phyloP scores from a whole-genome alignment of 2,329 filamentous ascomycete genomes.

The Penicillium sp. region DNA sequence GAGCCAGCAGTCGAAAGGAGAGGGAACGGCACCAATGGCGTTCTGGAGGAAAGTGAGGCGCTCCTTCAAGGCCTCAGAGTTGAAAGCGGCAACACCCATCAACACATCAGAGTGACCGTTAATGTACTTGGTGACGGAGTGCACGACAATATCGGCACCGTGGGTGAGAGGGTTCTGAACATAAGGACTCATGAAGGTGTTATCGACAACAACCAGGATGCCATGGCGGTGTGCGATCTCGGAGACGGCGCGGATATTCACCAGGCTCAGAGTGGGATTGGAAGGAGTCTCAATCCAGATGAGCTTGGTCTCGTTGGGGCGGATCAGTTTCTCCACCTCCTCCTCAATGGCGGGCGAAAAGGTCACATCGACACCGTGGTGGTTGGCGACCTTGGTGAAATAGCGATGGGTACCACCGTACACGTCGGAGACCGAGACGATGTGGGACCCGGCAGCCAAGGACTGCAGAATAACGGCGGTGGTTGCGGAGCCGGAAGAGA shows the following conservation, averaged over 20 bases:
- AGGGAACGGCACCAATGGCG: constrained; percentile 92
- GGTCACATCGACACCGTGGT: constrained; percentile 90
- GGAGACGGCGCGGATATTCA: constrained; percentile 87
- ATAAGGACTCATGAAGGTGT: constrained; percentile 96
- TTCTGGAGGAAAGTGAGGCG: constrained; percentile 92
- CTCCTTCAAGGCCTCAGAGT: constrained; percentile 74
- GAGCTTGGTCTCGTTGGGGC: constrained; percentile 76
- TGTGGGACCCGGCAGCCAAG: constrained; percentile 84
- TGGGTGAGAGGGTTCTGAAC: constrained; percentile 94
- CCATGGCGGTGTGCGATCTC: constrained; percentile 81
- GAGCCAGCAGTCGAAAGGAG: constrained; percentile 95
- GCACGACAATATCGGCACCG: constrained; percentile 94
- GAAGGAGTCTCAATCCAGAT: constrained; percentile 97
- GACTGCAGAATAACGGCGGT: constrained; percentile 93
- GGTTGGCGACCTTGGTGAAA: constrained; percentile 95
- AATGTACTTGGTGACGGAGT: constrained; percentile 98
- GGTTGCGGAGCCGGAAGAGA: constrained; percentile 89
- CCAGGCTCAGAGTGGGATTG: constrained; percentile 89
- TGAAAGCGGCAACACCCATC: constrained; percentile 96
- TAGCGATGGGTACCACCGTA: constrained; percentile 98
- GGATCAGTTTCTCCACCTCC: constrained; percentile 82
- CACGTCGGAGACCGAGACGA: constrained; percentile 94
- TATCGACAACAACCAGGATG: constrained; percentile 96
- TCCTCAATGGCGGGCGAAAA: constrained; percentile 92
- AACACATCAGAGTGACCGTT: constrained; percentile 96